Conservation (phyloP, 495 filamentous ascomycete genomes). For the Hypomontagnella monticulosa region DNA sequence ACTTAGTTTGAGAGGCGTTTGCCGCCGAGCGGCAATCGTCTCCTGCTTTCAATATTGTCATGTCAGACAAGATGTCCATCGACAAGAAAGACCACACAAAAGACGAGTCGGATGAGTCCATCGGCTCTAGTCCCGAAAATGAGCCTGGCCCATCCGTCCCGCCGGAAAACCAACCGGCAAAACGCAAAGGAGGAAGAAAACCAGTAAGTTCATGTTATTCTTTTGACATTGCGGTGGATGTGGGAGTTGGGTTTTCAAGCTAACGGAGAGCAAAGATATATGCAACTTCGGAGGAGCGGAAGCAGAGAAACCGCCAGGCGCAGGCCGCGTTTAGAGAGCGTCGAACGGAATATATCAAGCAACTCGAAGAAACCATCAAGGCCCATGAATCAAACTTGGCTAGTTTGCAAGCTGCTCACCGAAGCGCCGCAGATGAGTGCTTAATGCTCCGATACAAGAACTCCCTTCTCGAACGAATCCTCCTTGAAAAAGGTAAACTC, state of each 20-base stretch:
- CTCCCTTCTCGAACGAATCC: slow-evolving; percentile 90
- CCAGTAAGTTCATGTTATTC: slow-evolving; percentile 71
- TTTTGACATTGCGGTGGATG: slow-evolving; percentile 34
- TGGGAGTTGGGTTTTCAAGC: slow-evolving; percentile 26
- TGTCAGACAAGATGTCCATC: slow-evolving; percentile 68
- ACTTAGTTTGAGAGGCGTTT: slow-evolving; percentile 44
- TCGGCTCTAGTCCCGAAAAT: slow-evolving; percentile 63
- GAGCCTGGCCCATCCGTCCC: slow-evolving; percentile 52
- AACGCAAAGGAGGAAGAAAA: slow-evolving; percentile 96
- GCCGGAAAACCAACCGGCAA: slow-evolving; percentile 65
- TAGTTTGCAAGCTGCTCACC: slow-evolving; percentile 91
- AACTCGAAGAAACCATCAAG: slow-evolving; percentile 96
- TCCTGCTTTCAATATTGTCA: slow-evolving; percentile 49
- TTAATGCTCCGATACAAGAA: slow-evolving; percentile 99
- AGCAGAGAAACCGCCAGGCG: slow-evolving; percentile 96
- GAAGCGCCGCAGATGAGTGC: slow-evolving; percentile 95
- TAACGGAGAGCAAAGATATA: slow-evolving; percentile 73
- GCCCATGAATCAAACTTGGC: slow-evolving; percentile 94
- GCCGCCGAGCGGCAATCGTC: slow-evolving; percentile 46
- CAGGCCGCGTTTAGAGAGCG: slow-evolving; percentile 97
- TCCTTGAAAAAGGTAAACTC: slow-evolving; percentile 87
- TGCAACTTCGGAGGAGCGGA: slow-evolving; percentile 96
- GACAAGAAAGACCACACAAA: slow-evolving; percentile 63
- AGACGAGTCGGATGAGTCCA: slow-evolving; percentile 64
- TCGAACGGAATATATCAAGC: slow-evolving; percentile 98